Evolutionary conservation across 805 yeast genomes (phyloP), one percentile per base, ranked within the genome.

Genomic region (Ogataea zsoltii): DNA sequence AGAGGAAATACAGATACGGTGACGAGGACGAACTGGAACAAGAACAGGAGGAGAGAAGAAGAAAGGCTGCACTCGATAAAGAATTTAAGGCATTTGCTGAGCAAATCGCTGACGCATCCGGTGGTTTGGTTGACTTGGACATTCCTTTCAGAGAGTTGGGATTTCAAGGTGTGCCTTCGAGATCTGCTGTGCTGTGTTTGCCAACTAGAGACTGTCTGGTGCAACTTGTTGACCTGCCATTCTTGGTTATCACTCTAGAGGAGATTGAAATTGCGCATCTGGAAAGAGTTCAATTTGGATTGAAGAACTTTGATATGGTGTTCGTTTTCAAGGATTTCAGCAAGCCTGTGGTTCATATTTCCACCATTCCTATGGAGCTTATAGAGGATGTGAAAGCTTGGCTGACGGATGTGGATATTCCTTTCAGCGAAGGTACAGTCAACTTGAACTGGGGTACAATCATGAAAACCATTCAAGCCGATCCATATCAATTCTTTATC

Each of bases 11-110:
- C 66, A 74, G 84, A 55, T 94, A 94, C 63, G 99, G 99, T 38
- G 99, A 94, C 65, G 99, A 94, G 67, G 99, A 94, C 67, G 99
- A 94, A 70, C 74, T 94, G 53, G 98, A 94, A 68, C 97, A 92
- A 68, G 99, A 94, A 71, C 97, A 92, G 69, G 98, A 94, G 67
- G 99, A 94, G 70, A 83, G 97, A 71, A 79, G 92, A 67, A 80
- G 97, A 69, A 87, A 96, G 59, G 86, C 88, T 18, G 79, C 88
- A 31, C 78, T 94, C 59, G 97, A 94, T 69, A 88, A 86, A 66
- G 98, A 94, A 68, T 94, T 91, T 70, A 84, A 82, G 67, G 75
- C 77, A 38, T 94, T 90, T 70, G 92, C 92, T 15, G 97, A 94
- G 68, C 79, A 84, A 50, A 91, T 94, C 54, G 83, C 96, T 12